These are phyloP conservation scores for Ceratocystis alfenasii DNA, from an alignment of 2,329 filamentous ascomycete genomes.

Conservation along the genomic window DNA sequence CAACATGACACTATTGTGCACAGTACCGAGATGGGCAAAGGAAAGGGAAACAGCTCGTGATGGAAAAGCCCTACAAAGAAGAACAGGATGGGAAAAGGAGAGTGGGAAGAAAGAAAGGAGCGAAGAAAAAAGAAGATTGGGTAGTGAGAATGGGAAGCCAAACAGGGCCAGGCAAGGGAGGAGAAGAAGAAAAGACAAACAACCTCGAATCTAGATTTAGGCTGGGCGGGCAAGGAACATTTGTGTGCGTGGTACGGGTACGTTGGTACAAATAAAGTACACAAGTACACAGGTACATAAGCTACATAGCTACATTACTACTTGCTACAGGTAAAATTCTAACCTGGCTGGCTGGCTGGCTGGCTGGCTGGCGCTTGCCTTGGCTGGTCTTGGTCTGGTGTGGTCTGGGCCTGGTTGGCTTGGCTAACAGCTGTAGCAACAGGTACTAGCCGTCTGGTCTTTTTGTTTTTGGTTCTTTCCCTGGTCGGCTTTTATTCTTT, in stretches of 20 bases:
- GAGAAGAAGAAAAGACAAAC: not conserved
- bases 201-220: not conserved
- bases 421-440: not conserved
- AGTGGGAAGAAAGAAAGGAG: not conserved
- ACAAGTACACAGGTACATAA: too few species aligned
- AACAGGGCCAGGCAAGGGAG: constrained; percentile 1
- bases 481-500: not conserved
- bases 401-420: not conserved
- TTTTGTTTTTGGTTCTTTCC: not conserved
- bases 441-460: not conserved
- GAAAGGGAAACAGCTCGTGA: not conserved
- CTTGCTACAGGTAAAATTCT: not conserved
- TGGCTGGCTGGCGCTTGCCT: not conserved
- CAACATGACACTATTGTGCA: not conserved
- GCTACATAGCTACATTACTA: not conserved
- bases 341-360: not conserved
- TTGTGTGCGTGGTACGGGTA: too few species aligned
- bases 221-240: not conserved
- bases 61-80: not conserved
- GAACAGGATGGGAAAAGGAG: not conserved
- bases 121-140: not conserved
- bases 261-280: too few species aligned
- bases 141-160: not conserved
- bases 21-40: not conserved
- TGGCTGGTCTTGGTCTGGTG: not conserved